Base-by-base conservation (phyloP, 2,329 filamentous ascomycete genomes). In the Arthrobotrys entomopaga region DNA sequence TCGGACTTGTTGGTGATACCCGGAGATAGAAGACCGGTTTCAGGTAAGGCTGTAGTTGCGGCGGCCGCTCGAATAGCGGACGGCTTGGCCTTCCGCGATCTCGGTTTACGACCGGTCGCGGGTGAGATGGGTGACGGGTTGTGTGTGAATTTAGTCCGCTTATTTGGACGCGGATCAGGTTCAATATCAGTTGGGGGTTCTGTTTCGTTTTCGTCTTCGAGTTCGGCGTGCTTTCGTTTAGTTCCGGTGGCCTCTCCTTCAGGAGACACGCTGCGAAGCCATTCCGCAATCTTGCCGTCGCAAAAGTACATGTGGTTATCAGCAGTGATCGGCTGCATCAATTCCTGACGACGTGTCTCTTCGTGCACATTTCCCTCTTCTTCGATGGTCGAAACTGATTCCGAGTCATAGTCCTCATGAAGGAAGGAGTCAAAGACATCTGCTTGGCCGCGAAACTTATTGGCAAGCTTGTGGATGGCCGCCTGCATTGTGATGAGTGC, bases 401-500 rank as follows among this genome's bases (percentile, higher is more conserved):
- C 67, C 4, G 67, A 72, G 20, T 72, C 67, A 40, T 26, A 65
- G 16, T 65, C 67, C 10, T 59, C 57, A 13, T 63, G 58, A 2
- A 43, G 49, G 13, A 52, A 42, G n/a, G 56, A 46, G 11, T 65
- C 64, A 48, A 73, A 73, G 15, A 73, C 52, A 10, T 73, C 69
- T 15, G 69, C 69, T 50, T 63, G 54, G 7, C 69, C 69, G 15
- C 48, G 69, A 22, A 73, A 73, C 38, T 65, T 65, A 16, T 73
- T 29, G 22, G 69, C 69, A 11, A 73, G 69, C 40, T 73, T 73
- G 57, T 73, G 69, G 20, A 73, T 73, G 1, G 69, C 69, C 6
- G 69, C 69, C 46, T 73, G 69, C 56, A 73, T 66, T 11, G 64
- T 65, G 15, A 73, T 59, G 16, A 73, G 69, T 0, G 69, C 69